These are phyloP conservation scores for Crithidia mellificae DNA, from an alignment of 208 protist species.

Conservation along the genomic window DNA sequence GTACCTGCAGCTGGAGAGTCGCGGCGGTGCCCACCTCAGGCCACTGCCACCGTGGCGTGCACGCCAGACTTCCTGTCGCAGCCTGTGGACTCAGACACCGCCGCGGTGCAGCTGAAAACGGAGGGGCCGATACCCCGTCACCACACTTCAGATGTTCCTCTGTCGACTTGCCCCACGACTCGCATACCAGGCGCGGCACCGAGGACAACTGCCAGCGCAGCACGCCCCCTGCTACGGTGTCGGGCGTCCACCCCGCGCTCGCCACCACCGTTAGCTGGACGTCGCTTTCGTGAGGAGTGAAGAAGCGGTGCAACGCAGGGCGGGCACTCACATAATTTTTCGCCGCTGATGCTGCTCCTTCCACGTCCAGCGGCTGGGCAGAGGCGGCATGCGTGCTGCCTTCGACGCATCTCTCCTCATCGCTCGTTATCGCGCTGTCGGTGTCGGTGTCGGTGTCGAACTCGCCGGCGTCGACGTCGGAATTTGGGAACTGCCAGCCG, in stretches of 20 bases:
- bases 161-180: too few relatives aligned
- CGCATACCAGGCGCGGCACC: constrained; percentile 22
- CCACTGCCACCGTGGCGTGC: constrained; percentile 15
- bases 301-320: constrained; percentile 20
- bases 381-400: too few relatives aligned
- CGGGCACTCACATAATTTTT: neutral
- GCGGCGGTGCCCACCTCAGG: constrained; percentile 25
- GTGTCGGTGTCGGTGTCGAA: neutral
- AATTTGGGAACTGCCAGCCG: constrained; percentile 22
- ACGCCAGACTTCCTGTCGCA: neutral
- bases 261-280: constrained; percentile 11
- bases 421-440: neutral
- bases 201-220: constrained; percentile 24
- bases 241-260: constrained; percentile 6
- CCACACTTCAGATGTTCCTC: too few relatives aligned
- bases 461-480: neutral
- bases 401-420: too few relatives aligned
- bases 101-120: neutral
- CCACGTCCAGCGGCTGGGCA: too few relatives aligned
- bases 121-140: too few relatives aligned
- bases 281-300: constrained; percentile 19
- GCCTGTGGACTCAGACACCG: neutral
- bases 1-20: constrained; percentile 17
- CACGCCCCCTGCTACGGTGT: constrained; percentile 12
- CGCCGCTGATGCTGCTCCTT: too few relatives aligned